Conservation (phyloP, 148 eudicot genomes). For the Silene conica region DNA sequence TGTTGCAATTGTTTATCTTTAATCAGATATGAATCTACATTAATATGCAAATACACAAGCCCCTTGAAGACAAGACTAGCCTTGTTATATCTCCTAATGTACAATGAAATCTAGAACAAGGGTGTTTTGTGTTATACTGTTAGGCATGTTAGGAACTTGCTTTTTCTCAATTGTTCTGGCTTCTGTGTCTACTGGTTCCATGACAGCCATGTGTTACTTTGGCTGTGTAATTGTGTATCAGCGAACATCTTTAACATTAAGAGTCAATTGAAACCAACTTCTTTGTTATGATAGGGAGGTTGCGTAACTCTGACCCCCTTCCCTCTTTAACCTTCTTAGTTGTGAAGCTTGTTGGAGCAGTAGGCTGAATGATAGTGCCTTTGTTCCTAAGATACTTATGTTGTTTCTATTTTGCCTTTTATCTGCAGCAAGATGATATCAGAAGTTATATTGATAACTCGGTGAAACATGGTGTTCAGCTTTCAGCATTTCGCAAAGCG, state of each 20-base stretch:
- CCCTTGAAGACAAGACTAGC: too few species aligned
- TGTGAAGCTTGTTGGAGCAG: neutral
- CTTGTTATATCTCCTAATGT: too few species aligned
- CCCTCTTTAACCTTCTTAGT: neutral
- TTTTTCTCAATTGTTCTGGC: too few species aligned
- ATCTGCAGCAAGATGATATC: slow-evolving; percentile 98
- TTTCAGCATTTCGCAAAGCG: slow-evolving; percentile 79
- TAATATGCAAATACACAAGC: too few species aligned
- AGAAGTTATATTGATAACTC: slow-evolving; percentile 77
- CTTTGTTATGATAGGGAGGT: neutral
- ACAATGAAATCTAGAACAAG: too few species aligned
- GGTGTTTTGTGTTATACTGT: too few species aligned
- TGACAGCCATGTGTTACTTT: neutral
- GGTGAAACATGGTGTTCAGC: slow-evolving; percentile 68
- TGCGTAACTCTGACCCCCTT: neutral
- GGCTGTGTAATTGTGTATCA: neutral
- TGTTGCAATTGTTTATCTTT: neutral
- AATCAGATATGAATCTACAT: too few species aligned
- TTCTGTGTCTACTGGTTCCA: too few species aligned
- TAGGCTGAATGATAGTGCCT: neutral
- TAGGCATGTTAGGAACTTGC: too few species aligned
- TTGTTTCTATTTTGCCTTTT: slow-evolving; percentile 13
- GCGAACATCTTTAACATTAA: neutral
- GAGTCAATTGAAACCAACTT: neutral
- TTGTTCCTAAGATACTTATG: slow-evolving; percentile 5